Conservation (phyloP, 2,329 filamentous ascomycete genomes). For the Pseudogymnoascus destructans region DNA sequence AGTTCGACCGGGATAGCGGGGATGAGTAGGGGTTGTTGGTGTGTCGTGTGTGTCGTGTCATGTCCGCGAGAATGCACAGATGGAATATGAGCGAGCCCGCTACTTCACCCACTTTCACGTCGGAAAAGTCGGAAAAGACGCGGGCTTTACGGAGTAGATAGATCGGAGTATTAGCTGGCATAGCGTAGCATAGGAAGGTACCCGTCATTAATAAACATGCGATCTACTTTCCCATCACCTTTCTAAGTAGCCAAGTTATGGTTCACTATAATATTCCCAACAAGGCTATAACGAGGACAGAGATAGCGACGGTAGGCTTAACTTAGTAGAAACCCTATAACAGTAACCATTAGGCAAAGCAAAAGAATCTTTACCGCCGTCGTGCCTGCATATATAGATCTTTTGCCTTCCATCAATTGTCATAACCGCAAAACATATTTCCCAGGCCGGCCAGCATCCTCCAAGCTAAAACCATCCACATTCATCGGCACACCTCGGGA, state of each 20-base stretch:
- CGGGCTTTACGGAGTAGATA: neutral
- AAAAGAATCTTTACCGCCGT: too few relatives aligned
- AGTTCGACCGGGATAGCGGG: constrained; percentile 28
- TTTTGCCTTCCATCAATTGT: too few relatives aligned
- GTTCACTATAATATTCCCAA: too few relatives aligned
- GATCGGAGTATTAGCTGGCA: neutral
- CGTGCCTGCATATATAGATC: too few relatives aligned
- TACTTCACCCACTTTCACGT: neutral
- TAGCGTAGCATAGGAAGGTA: neutral
- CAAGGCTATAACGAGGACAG: too few relatives aligned
- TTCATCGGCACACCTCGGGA: constrained; percentile 2
- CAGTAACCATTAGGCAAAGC: too few relatives aligned
- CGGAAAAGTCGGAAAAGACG: neutral
- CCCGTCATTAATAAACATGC: neutral
- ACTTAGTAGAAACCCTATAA: too few relatives aligned
- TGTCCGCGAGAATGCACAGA: neutral
- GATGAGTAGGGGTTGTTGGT: neutral
- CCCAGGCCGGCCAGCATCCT: neutral
- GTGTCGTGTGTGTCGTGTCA: too few relatives aligned
- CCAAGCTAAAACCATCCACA: neutral
- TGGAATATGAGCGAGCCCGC: neutral
- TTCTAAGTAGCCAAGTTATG: too few relatives aligned
- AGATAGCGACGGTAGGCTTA: too few relatives aligned
- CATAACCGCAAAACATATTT: neutral
- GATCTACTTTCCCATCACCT: neutral